Evolutionary conservation across 441 rosid genomes (phyloP), one percentile per base, ranked within the genome.

Genomic region (Erysimum pusillum): DNA sequence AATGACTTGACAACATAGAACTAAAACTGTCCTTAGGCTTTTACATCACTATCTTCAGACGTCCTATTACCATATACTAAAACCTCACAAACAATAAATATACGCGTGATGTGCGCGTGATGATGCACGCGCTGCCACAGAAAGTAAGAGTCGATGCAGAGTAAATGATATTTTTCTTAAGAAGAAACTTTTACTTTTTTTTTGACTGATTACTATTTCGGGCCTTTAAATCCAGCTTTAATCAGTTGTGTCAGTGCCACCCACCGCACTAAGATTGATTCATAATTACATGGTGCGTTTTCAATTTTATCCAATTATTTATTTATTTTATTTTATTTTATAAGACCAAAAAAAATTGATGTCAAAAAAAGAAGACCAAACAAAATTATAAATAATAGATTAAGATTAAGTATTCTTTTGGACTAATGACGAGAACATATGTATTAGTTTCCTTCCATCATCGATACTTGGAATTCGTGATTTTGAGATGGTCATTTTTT

Each of bases 231-330:
- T 76, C 46, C 80, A 75, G 59, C 84, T 85, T 85, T 84, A 59
- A 42, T 74, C 86, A 79, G 76, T 65, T 65, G 85, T 75, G 87
- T 82, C 89, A 84, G 91, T 81, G 76, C 87, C 90, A 88, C 86
- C 91, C 61, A 90, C 88, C 91, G 90, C 95, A 90, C 95, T 88
- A 62, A 83, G 89, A 87, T 88, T 87, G 88, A 80, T 83, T 84
- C 88, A 83, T 87, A 75, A 81, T 87, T 82, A 75, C 75, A 66
- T 77, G 45, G 69, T 60, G 73, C 66, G 41, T 75, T 74, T 74
- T 70, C 69, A 64, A 28, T 42, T 56, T 46, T 7, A 6, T 28
- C 15, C 71, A 6, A 6, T 22, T 49, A 0, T 52, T 42, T 42
- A 1, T 41, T 35, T 20, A 1, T 13, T 34, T 58, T 69, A 1